Base-by-base conservation (phyloP, 345 rosid species). In the Dipteronia dyeriana region DNA sequence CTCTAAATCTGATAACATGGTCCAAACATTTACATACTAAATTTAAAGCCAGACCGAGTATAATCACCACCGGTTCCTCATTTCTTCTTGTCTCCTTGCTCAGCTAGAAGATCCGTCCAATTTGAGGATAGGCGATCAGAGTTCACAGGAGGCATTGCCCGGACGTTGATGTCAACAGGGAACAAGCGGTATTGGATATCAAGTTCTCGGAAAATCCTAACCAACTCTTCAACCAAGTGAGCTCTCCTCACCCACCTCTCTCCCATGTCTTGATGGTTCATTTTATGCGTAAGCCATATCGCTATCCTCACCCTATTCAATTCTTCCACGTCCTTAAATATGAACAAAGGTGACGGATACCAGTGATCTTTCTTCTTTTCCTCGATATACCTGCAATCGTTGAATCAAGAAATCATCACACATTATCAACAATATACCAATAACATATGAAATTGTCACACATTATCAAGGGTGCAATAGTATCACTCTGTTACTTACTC, bases 261-360 rank as follows among this genome's bases (percentile, higher is more conserved):
- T 17, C 90, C 93, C 89, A 90, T 90, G 87, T 93, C 86, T 66
- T 93, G 98, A 80, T 86, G 91, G 82, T 95, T 95, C 82, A 93
- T 93, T 76, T 71, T 85, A 75, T 93, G 98, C 6, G 87, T 71
- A 2, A 87, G 80, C 97, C 97, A 91, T 74, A 93, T 76, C 0
- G 93, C 92, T 5, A 93, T 77, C 85, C 76, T 90, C 66, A 93
- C 80, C 75, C 78, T 82, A 69, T 88, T 89, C 79, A 93, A 68
- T 25, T 83, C 92, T 75, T 78, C 88, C 68, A 91, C 74, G 26
- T 95, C 95, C 84, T 83, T 91, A 12, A 87, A 68, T 43, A 93
- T 73, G 16, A 93, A 77, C 87, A 83, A 74, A 1, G 98, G 97
- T 1, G 78, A 76, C 9, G 93, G 81, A 66, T 76, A 86, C 98